These are phyloP conservation scores for Debaryomycetaceae sp. DNA, from an alignment of 1,139 yeast species.

Conservation along the genomic window DNA sequence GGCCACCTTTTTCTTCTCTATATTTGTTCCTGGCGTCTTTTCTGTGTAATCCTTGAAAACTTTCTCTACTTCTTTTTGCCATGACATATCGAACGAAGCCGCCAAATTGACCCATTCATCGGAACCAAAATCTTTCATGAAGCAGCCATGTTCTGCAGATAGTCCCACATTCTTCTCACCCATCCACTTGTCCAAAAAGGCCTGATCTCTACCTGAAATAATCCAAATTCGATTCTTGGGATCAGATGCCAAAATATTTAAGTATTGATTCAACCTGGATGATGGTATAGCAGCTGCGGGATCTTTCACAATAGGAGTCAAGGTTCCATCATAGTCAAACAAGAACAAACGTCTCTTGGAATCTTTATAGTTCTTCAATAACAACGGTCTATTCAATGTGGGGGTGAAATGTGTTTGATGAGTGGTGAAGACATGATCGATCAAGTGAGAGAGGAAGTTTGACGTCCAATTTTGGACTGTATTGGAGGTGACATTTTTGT, in stretches of 20 bases:
- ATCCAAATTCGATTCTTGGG: constrained; percentile 90
- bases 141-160: constrained; percentile 97
- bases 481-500: constrained; percentile 61
- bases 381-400: constrained; percentile 69
- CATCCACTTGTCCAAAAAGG: constrained; percentile 83
- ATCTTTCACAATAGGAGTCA: constrained; percentile 91
- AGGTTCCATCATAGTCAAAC: constrained; percentile 96
- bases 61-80: constrained; percentile 81
- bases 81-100: constrained; percentile 81
- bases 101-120: constrained; percentile 80
- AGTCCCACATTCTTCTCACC: constrained; percentile 73
- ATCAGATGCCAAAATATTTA: constrained; percentile 63
- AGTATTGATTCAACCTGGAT: constrained; percentile 57
- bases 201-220: constrained; percentile 93
- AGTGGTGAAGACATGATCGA: constrained; percentile 46
- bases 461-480: constrained; percentile 83
- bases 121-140: constrained; percentile 66
- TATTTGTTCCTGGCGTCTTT: constrained; percentile 84
- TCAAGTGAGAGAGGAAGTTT: constrained; percentile 52
- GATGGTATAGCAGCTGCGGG: constrained; percentile 99
- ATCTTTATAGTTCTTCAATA: constrained; percentile 55
- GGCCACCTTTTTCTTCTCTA: constrained; percentile 89
- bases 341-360: constrained; percentile 73
- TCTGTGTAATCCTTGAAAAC: constrained; percentile 75
- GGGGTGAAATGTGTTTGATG: constrained; percentile 68